phyloP scores from a whole-genome alignment of 257 asterid genomes.

The Salvia miltiorrhiza region DNA sequence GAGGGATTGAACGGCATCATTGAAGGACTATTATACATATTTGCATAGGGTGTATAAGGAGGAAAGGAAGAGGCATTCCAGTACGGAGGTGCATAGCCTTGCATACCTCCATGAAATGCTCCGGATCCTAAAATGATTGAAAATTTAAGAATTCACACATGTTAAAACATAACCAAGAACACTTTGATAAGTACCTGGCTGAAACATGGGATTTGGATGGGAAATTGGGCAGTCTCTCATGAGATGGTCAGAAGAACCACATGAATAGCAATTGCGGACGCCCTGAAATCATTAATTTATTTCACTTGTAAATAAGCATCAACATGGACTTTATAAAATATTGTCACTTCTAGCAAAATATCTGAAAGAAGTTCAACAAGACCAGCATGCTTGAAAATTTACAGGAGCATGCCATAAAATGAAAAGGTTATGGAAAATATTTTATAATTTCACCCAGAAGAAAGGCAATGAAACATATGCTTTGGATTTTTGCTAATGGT shows the following conservation, averaged over 20 bases:
- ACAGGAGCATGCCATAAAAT: neutral
- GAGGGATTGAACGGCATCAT: constrained; percentile 65
- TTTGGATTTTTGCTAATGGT: neutral
- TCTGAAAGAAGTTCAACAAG: neutral
- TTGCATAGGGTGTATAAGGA: constrained; percentile 45
- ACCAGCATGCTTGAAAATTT: neutral
- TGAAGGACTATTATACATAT: constrained; percentile 52
- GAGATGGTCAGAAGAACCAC: constrained; percentile 89
- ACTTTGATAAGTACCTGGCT: constrained; percentile 42
- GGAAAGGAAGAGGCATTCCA: constrained; percentile 58
- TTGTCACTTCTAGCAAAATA: neutral
- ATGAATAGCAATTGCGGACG: constrained; percentile 55
- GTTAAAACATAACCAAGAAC: neutral
- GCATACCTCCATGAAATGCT: constrained; percentile 56
- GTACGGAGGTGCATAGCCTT: constrained; percentile 57
- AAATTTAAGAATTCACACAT: constrained; percentile 5
- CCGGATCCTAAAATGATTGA: constrained; percentile 41
- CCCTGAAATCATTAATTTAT: constrained; percentile 34
- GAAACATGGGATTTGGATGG: constrained; percentile 53
- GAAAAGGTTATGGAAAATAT: neutral
- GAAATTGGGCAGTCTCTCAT: constrained; percentile 74
- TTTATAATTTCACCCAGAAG: neutral
- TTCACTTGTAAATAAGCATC: constrained; percentile 1
- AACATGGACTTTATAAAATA: neutral
- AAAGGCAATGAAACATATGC: neutral